Evolutionary conservation across 345 rosid genomes (phyloP).

Genomic region (Psidium guajava): DNA sequence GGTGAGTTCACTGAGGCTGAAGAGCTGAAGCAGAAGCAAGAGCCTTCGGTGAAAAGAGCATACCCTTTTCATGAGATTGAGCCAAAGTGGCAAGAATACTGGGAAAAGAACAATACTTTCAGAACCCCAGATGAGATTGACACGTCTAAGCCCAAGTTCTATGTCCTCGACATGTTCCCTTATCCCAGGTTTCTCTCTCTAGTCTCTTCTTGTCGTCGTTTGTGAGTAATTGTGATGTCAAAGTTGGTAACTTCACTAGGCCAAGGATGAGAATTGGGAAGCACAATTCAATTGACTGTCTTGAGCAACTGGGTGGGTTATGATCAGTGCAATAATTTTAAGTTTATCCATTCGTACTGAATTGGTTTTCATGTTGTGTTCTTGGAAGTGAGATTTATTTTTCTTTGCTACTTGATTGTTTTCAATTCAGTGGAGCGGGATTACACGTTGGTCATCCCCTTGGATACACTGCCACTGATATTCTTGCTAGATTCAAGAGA

Average conservation of each 20-base stretch:
- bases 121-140: constrained; percentile 80
- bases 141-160: constrained; percentile 76
- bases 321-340: background rate
- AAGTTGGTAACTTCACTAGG: background rate
- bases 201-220: background rate
- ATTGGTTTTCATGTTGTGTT: background rate
- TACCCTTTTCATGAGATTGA: constrained; percentile 88
- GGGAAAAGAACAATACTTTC: constrained; percentile 72
- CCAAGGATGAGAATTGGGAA: background rate
- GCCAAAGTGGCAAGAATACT: constrained; percentile 84
- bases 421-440: constrained; percentile 75
- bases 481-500: constrained; percentile 70
- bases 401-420: background rate
- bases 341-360: background rate
- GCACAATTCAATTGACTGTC: background rate
- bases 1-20: constrained; percentile 8
- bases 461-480: constrained; percentile 93
- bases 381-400: background rate
- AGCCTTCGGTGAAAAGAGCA: constrained; percentile 31
- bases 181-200: constrained; percentile 67
- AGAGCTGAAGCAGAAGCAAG: constrained; percentile 11
- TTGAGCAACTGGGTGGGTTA: background rate
- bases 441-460: constrained; percentile 95
- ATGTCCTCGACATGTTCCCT: constrained; percentile 98
- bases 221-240: background rate